These are phyloP conservation scores for Kodamaea sagamina DNA, from an alignment of 805 yeast species.

Conservation along the genomic window DNA sequence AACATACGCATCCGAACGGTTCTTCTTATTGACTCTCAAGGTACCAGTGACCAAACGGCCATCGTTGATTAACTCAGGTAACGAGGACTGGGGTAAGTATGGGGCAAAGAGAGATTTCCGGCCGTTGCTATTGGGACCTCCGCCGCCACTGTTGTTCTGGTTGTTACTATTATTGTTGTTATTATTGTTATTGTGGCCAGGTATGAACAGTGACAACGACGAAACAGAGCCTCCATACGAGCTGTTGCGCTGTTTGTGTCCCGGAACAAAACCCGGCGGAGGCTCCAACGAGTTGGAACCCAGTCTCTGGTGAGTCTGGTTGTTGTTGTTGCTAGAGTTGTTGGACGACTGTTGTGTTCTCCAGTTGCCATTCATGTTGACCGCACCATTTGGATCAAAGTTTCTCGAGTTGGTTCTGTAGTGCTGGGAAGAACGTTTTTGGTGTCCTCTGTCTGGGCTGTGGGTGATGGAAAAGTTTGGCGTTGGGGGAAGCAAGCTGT, in stretches of 20 bases:
- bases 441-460: slow-evolving; percentile 41
- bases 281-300: slow-evolving; percentile 40
- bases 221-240: slow-evolving; percentile 67
- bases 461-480: slow-evolving; percentile 48
- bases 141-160: slow-evolving; percentile 23
- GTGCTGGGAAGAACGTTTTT: slow-evolving; percentile 39
- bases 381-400: slow-evolving; percentile 34
- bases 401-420: slow-evolving; percentile 41
- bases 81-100: slow-evolving; percentile 87
- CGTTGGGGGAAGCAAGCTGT: slow-evolving; percentile 51
- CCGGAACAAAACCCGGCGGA: slow-evolving; percentile 59
- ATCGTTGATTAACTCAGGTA: slow-evolving; percentile 85
- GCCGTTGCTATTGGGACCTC: slow-evolving; percentile 42
- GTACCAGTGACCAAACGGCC: slow-evolving; percentile 93
- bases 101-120: slow-evolving; percentile 92
- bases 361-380: slow-evolving; percentile 61
- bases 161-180: slow-evolving; percentile 23
- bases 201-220: slow-evolving; percentile 41
- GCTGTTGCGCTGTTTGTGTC: slow-evolving; percentile 70
- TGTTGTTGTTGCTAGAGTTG: slow-evolving; percentile 11
- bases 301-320: slow-evolving; percentile 23
- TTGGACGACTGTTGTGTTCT: slow-evolving; percentile 53
- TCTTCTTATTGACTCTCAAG: slow-evolving; percentile 91
- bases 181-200: slow-evolving; percentile 22
- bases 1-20: slow-evolving; percentile 97